Evolutionary conservation across 202 grass and related monocot species (phyloP), one percentile per base, ranked within the genome.

Genomic region (Zoysia matrella): DNA sequence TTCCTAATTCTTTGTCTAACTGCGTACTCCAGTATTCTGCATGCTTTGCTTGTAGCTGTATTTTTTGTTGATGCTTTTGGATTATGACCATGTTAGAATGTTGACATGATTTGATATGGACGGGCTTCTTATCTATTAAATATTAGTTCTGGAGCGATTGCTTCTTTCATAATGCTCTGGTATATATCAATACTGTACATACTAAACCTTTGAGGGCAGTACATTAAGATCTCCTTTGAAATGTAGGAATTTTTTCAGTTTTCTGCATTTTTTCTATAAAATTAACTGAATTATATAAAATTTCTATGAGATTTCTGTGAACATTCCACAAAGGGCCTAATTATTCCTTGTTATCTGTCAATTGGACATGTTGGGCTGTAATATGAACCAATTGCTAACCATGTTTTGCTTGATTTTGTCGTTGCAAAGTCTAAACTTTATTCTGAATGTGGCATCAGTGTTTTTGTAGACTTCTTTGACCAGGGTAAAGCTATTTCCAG

Each of bases 41-140:
- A 57, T 55, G 43, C 56, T 60, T 85, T 22, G 15, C 58, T 77
- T 52, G 3, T 81, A 78, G 69, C 77, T 43, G 39, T 72, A 11
- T 15, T 3, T 77, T 65, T 40, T 64, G 18, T 53, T 60, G 45
- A 12, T 58, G 39, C 10, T 41, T 76, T 51, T 13, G 75, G 44
- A 71, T 13, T 84, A 18, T 57, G 57, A 72, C 46, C 11, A 53
- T 52, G 47, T 30, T 82, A 46, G 52, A 61, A 61, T 73, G 0
- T 49, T 77, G 67, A 73, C 75, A 77, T 67, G 52, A 30, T 52
- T 44, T 15, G 47, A 42, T 49, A 42, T 56, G 54, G 61, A 69
- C 75, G 3, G 47, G 11, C 5, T 70, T n/a, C 15, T 15, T 51
- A 52, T 15, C 52, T 7, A 69, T 70, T 50, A 16, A 1, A 11